Conservation (phyloP, 1,284 basidiomycete genomes). For the Gomphus bonarii region DNA sequence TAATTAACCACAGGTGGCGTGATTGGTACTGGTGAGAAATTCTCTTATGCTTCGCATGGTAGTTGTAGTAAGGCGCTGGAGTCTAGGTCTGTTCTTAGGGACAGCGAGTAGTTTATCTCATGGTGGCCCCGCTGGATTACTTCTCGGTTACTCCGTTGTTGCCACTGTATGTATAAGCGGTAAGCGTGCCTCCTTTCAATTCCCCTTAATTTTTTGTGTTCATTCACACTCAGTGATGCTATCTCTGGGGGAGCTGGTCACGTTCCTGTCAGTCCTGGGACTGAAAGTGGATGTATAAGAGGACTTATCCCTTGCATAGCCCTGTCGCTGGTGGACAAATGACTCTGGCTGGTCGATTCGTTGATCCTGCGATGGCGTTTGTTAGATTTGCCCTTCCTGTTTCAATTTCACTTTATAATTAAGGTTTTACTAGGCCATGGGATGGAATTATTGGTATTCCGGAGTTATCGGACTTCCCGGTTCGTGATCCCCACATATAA, state of each 20-base stretch:
- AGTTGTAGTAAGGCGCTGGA: background rate
- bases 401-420: background rate
- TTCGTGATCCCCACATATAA: background rate
- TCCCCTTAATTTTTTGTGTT: background rate
- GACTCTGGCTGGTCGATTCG: conserved; percentile 68
- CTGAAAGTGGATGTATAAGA: no score
- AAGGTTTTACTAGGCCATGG: conserved; percentile 39
- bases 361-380: conserved; percentile 72
- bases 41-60: background rate
- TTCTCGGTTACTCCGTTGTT: conserved; percentile 3
- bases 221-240: conserved; percentile 18
- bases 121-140: conserved; percentile 28
- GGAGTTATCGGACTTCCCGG: conserved; percentile 57
- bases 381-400: conserved; percentile 11
- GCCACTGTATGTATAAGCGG: conserved; percentile 6
- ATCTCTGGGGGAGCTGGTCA: conserved; percentile 51
- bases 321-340: conserved; percentile 56
- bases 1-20: conserved; percentile 4
- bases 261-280: conserved; percentile 41
- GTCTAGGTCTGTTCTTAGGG: conserved; percentile 52
- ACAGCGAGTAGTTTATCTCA: conserved; percentile 44
- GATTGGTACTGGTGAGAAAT: conserved; percentile 6
- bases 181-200: background rate
- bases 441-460: conserved; percentile 78
- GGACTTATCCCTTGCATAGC: background rate